Evolutionary conservation across 208 protist species (phyloP), one percentile per base, ranked within the genome.

Genomic region (Trypanosoma platydactyli): DNA sequence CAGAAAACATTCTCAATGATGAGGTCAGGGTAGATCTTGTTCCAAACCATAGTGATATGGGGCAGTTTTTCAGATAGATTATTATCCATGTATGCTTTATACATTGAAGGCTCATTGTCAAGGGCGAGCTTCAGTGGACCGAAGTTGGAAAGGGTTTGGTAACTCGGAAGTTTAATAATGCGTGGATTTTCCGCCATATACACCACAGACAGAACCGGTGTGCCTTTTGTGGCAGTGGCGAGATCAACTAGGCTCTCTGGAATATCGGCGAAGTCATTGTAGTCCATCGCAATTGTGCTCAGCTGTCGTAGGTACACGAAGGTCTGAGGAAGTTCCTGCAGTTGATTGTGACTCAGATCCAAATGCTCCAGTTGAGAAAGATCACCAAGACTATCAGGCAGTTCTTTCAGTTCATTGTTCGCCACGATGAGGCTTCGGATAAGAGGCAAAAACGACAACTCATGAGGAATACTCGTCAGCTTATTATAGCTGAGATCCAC

Each of bases 1-100:
- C 88, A 92, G 75, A 85, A 96, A 22, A 96, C 58, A 52, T 89
- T 63, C 0, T 81, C 69, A 42, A 96, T 71, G 40, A 96, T 94
- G 50, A 83, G 76, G 58, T 96, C 91, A 0, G 91, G 91, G 64
- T 94, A 96, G 50, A 94, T 91, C 68, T 96, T 96, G 65, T 96
- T 94, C 89, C 91, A 96, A 45, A 85, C 84, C 25, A 96, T 78
- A 6, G 74, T 88, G 49, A 95, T 71, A 70, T 88, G 87, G 3
- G 82, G 83, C 38, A 91, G 66, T 57, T 83, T 68, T 29, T 59
- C 79, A 33, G 48, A 77, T 41, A 88, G 58, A 18, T 91, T 69
- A 20, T 88, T 59, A 3, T 66, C 35, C 20, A 77, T 56, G 71
- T 92, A 92, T 52, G 79, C 78, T 41, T 65, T 38, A 55, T 87